A percentile compares a stretch with the other conserved stretches of the same genome.
These are phyloP conservation scores for Xylariaceae sp. DNA, from an alignment of 2,329 filamentous ascomycete species.

Conservation along the genomic window DNA sequence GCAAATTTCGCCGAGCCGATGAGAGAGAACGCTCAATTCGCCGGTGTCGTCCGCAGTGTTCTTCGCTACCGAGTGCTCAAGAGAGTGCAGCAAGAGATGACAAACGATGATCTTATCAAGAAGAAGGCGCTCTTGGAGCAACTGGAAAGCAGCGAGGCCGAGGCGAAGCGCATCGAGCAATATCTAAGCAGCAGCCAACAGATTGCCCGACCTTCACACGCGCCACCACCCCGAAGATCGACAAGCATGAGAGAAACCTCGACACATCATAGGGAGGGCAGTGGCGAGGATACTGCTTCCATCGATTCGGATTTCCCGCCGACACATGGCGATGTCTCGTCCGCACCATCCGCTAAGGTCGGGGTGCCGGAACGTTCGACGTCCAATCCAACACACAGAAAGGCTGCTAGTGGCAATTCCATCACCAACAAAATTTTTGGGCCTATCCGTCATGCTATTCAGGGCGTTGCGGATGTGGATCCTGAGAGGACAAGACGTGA, in stretches of 20 bases:
- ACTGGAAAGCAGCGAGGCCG: slow-evolving; percentile 88
- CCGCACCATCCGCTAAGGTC: slow-evolving; percentile 71
- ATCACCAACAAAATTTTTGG: slow-evolving; percentile 94
- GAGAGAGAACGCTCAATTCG: slow-evolving; percentile 96
- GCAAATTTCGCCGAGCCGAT: slow-evolving; percentile 96
- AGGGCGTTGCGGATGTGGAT: slow-evolving; percentile 94
- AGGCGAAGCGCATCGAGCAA: slow-evolving; percentile 90
- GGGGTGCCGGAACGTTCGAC: slow-evolving; percentile 58
- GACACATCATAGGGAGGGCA: slow-evolving; percentile 52
- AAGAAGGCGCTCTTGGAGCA: slow-evolving; percentile 80
- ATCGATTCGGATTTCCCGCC: slow-evolving; percentile 96
- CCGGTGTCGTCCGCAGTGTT: slow-evolving; percentile 85
- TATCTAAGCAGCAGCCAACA: slow-evolving; percentile 77
- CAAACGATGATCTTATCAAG: slow-evolving; percentile 85
- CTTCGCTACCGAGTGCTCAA: slow-evolving; percentile 89
- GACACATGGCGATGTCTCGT: slow-evolving; percentile 71
- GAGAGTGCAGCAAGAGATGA: slow-evolving; percentile 96
- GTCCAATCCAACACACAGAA: slow-evolving; percentile 62
- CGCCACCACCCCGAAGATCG: slow-evolving; percentile 65
- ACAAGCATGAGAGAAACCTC: slow-evolving; percentile 53
- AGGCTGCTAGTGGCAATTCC: slow-evolving; percentile 81
- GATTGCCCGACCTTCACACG: slow-evolving; percentile 34
- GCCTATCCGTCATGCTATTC: slow-evolving; percentile 89
- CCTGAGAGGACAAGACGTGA: slow-evolving; percentile 90
- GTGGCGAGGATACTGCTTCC: slow-evolving; percentile 76